Conservation (phyloP, 164 flowering plant species). For the Vitis vinifera region ASM3070453v1 NC_081821.1:5103501-5104000, state of each 20-base stretch:
- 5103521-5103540: too few relatives aligned
- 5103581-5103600: constrained; percentile 66
- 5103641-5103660: constrained; percentile 36
- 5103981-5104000: too few relatives aligned
- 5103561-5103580: constrained; percentile 69
- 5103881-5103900: too few relatives aligned
- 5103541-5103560: too few relatives aligned
- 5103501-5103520: too few relatives aligned
- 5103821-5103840: too few relatives aligned
- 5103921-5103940: too few relatives aligned
- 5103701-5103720: constrained; percentile 20
- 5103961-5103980: too few relatives aligned
- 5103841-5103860: neutral
- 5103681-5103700: constrained; percentile 28
- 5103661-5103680: constrained; percentile 16
- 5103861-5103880: too few relatives aligned
- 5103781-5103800: constrained; percentile 41
- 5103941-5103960: too few relatives aligned
- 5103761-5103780: constrained; percentile 96
- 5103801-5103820: too few relatives aligned
- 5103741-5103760: constrained; percentile 58
- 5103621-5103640: constrained; percentile 50
- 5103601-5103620: constrained; percentile 77
- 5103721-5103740: constrained; percentile 36
- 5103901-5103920: too few relatives aligned